A percentile compares a stretch with the other conserved stretches of the same genome.
These are phyloP conservation scores for Chloropicon primus DNA, from an alignment of 139 green algal genomes.

Conservation along the genomic window DNA sequence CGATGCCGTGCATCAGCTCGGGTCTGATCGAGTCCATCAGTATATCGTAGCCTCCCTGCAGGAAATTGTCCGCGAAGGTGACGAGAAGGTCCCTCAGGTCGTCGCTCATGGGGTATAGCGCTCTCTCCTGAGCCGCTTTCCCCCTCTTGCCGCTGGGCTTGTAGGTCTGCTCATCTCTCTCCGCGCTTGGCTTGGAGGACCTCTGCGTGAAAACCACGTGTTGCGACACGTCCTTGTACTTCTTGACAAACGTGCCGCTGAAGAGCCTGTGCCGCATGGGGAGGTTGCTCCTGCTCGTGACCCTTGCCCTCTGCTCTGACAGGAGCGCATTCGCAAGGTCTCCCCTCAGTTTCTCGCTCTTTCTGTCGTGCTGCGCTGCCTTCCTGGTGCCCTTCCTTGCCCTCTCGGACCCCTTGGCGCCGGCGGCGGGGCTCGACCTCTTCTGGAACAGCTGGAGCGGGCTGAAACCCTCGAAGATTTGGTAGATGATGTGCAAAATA, in stretches of 20 bases:
- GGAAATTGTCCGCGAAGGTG: conserved; percentile 30
- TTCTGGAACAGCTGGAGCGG: not conserved
- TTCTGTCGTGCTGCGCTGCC: not conserved
- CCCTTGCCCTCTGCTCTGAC: not conserved
- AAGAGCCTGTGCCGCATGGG: conserved; percentile 1
- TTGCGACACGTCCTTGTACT: not conserved
- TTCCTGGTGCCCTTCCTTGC: not conserved
- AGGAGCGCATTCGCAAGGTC: not conserved
- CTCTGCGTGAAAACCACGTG: not conserved
- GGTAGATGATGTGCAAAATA: conserved; percentile 53
- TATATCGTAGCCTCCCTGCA: conserved; percentile 38
- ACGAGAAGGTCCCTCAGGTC: conserved; percentile 10
- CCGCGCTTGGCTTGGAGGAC: not conserved
- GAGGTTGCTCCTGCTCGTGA: not conserved
- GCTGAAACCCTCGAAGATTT: conserved; percentile 17
- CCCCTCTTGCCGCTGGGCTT: not conserved
- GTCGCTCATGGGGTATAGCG: not conserved
- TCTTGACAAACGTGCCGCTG: not conserved
- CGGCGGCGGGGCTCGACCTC: not conserved
- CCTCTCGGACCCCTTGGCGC: not conserved
- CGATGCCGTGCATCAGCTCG: conserved; percentile 24
- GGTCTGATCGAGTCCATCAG: conserved; percentile 21
- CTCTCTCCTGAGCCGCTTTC: not conserved
- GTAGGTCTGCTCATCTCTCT: not conserved
- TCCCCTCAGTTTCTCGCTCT: not conserved